Evolutionary conservation across 768 basidiomycete genomes (phyloP).

Genomic region (Auricularia cornea): DNA sequence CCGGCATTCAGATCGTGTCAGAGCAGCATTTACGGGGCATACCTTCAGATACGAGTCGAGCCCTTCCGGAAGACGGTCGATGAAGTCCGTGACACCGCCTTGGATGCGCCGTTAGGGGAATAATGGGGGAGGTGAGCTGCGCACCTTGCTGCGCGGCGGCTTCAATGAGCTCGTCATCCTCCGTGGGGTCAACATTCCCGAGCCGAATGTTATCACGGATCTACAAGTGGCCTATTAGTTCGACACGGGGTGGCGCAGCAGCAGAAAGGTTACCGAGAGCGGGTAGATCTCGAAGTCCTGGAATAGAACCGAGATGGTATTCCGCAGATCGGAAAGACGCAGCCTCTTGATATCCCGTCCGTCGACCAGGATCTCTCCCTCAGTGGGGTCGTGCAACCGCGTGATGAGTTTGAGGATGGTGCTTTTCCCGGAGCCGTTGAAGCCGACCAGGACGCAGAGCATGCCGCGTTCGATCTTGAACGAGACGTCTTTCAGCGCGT

Average conservation of each 20-base stretch:
- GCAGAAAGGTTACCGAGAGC: slow-evolving; percentile 46
- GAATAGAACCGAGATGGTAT: slow-evolving; percentile 61
- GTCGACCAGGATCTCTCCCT: slow-evolving; percentile 39
- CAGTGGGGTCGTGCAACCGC: slow-evolving; percentile 37
- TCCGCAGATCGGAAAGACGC: slow-evolving; percentile 54
- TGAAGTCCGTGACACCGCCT: slow-evolving; percentile 61
- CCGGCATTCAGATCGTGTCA: background rate
- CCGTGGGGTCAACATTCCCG: slow-evolving; percentile 50
- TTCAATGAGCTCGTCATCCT: slow-evolving; percentile 47
- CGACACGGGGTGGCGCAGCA: background rate
- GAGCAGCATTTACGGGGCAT: background rate
- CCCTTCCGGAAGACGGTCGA: slow-evolving; percentile 54
- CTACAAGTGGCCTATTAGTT: slow-evolving; percentile 27
- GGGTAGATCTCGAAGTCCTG: slow-evolving; percentile 80
- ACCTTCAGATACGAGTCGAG: slow-evolving; percentile 57
- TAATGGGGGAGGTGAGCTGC: background rate
- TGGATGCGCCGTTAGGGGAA: background rate
- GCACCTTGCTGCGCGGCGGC: slow-evolving; percentile 48
- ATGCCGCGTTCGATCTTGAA: slow-evolving; percentile 25
- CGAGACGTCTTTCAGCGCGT: slow-evolving; percentile 19
- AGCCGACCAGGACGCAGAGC: slow-evolving; percentile 26
- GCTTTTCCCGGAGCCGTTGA: slow-evolving; percentile 27
- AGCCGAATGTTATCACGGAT: slow-evolving; percentile 71
- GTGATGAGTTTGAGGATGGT: slow-evolving; percentile 42
- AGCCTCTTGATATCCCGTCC: slow-evolving; percentile 53